Percentiles rank a stretch among this genome's conserved stretches.
phyloP scores from a whole-genome alignment of 2,329 filamentous ascomycete genomes.

The Fusarium acutatum region DNA sequence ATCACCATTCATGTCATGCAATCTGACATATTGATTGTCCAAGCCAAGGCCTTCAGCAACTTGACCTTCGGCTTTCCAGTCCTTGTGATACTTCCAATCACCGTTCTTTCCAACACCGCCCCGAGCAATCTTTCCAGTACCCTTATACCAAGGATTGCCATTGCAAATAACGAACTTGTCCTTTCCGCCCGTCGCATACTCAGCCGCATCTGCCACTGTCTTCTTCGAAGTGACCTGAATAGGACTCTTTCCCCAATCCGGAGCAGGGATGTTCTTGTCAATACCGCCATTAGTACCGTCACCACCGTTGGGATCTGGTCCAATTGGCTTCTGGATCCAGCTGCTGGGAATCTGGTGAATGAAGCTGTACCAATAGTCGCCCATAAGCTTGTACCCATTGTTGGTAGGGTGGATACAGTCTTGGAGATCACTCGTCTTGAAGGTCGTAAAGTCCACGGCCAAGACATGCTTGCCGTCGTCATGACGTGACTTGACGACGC shows the following conservation, averaged over 20 bases:
- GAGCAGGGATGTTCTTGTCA: neutral
- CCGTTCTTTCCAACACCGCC: neutral
- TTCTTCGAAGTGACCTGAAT: neutral
- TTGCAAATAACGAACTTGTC: neutral
- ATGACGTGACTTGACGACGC: neutral
- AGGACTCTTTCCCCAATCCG: neutral
- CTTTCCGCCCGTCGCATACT: neutral
- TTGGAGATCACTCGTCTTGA: neutral
- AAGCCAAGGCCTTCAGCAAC: slow-evolving; percentile 6
- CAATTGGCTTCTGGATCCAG: slow-evolving; percentile 31
- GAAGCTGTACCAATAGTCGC: slow-evolving; percentile 38
- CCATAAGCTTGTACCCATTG: slow-evolving; percentile 25
- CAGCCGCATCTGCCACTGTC: neutral
- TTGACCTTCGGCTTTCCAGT: neutral
- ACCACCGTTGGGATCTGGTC: neutral
- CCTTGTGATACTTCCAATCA: slow-evolving; percentile 8
- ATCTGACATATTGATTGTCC: neutral
- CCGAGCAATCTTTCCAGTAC: neutral
- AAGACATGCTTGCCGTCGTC: slow-evolving; percentile 5
- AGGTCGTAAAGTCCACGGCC: slow-evolving; percentile 20
- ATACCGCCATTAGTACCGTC: neutral
- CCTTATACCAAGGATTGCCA: neutral
- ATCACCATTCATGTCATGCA: slow-evolving; percentile 14
- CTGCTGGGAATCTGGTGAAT: slow-evolving; percentile 29
- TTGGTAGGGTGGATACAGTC: slow-evolving; percentile 39